phyloP scores from a whole-genome alignment of 345 rosid genomes.

The Aurinia saxatilis region DNA sequence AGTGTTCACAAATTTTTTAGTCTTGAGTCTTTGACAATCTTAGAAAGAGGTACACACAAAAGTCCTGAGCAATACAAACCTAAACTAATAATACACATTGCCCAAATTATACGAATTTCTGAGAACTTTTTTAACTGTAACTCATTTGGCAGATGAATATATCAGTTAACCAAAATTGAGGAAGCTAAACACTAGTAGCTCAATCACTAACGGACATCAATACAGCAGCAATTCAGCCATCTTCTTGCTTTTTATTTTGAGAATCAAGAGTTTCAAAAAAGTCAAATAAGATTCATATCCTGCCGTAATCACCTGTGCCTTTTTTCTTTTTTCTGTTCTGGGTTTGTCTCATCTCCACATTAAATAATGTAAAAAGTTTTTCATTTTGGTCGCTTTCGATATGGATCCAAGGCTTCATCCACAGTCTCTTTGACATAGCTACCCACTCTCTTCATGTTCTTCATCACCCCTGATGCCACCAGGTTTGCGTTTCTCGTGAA shows the following conservation, averaged over 20 bases:
- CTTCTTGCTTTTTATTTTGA: neutral
- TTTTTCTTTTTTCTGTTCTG: neutral
- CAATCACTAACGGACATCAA: constrained; percentile 3
- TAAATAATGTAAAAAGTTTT: neutral
- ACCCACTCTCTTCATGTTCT: constrained; percentile 52
- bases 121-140: neutral
- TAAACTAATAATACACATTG: too few species aligned
- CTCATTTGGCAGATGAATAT: neutral
- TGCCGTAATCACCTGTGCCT: constrained; percentile 9
- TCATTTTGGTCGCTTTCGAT: constrained; percentile 52
- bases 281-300: constrained; percentile 7
- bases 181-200: neutral
- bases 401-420: constrained; percentile 43
- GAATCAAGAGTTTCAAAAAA: constrained; percentile 1
- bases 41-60: too few species aligned
- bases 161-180: constrained; percentile 12
- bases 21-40: too few species aligned
- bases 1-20: too few species aligned
- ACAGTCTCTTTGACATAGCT: constrained; percentile 44
- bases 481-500: constrained; percentile 52
- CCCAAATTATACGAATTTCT: neutral
- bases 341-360: neutral
- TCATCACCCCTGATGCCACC: constrained; percentile 59
- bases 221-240: too few species aligned
- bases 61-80: too few species aligned